Conservation (phyloP, 805 yeast genomes). For the Kuraishia ogatae region DNA sequence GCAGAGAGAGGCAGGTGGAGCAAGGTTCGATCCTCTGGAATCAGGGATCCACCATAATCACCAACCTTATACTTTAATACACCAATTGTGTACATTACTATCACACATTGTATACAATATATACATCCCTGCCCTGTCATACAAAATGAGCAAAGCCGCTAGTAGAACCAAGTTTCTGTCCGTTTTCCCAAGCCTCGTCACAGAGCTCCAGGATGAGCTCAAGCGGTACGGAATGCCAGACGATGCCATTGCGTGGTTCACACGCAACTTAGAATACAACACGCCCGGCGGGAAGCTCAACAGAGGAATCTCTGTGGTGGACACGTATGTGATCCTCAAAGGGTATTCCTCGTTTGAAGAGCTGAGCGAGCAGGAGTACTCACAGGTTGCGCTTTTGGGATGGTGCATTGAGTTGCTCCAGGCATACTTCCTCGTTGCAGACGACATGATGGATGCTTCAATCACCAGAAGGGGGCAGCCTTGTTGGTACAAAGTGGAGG, state of each 20-base stretch:
- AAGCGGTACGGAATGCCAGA: constrained; percentile 69
- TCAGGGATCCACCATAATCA: no score
- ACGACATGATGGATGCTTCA: constrained; percentile 96
- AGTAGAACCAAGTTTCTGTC: constrained; percentile 46
- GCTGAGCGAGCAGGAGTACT: constrained; percentile 61
- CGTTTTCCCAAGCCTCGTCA: constrained; percentile 71
- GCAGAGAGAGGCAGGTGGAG: no score
- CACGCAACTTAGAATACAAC: constrained; percentile 66
- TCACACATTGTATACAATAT: no score
- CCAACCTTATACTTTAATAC: no score
- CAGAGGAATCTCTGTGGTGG: constrained; percentile 93
- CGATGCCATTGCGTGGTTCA: constrained; percentile 84
- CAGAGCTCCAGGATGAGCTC: constrained; percentile 59
- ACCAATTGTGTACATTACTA: no score
- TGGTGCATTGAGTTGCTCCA: constrained; percentile 94
- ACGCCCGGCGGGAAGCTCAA: constrained; percentile 95
- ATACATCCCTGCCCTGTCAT: background rate
- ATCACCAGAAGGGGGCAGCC: constrained; percentile 98
- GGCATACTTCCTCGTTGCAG: constrained; percentile 95
- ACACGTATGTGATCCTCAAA: constrained; percentile 78
- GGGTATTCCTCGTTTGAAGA: constrained; percentile 50
- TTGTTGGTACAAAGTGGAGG: constrained; percentile 84
- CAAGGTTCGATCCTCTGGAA: no score
- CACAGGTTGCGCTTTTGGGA: constrained; percentile 80
- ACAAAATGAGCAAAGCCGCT: background rate